Percentiles rank a stretch among this genome's conserved stretches.
Conservation (phyloP, 2,329 filamentous ascomycete species). For the Ceratocystis harringtonii region DNA sequence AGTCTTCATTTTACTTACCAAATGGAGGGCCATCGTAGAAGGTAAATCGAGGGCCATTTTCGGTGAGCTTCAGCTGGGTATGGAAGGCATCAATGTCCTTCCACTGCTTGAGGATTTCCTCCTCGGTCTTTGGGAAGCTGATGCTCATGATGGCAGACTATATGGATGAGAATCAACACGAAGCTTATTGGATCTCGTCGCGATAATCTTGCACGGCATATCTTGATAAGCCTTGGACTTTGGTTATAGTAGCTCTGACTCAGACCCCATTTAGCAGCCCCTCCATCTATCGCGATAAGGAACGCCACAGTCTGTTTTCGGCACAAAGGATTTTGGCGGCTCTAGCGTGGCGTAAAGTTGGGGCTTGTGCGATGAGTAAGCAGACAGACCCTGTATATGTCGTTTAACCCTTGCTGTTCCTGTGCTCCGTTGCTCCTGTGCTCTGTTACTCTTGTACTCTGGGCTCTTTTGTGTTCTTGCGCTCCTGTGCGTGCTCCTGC, state of each 20-base stretch:
- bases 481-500: no score
- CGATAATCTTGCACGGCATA: background rate
- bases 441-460: no score
- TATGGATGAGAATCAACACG: background rate
- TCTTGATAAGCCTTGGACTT: background rate
- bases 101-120: slow-evolving; percentile 20
- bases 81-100: slow-evolving; percentile 21
- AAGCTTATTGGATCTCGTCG: background rate
- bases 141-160: slow-evolving; percentile 17
- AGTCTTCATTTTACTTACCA: slow-evolving; percentile 13
- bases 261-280: slow-evolving; percentile 15
- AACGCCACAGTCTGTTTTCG: slow-evolving; percentile 4
- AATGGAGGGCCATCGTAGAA: slow-evolving; percentile 87
- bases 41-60: slow-evolving; percentile 70
- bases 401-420: no score
- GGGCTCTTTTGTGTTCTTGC: no score
- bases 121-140: slow-evolving; percentile 20
- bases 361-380: no score
- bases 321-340: no score
- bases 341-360: no score
- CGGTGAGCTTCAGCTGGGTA: slow-evolving; percentile 41
- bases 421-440: no score
- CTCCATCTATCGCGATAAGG: slow-evolving; percentile 5
- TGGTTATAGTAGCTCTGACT: slow-evolving; percentile 3
- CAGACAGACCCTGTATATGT: no score